Evolutionary conservation across 192 early-diverging fungal genomes (phyloP).

Genomic region (Backusella tarrabulga): DNA sequence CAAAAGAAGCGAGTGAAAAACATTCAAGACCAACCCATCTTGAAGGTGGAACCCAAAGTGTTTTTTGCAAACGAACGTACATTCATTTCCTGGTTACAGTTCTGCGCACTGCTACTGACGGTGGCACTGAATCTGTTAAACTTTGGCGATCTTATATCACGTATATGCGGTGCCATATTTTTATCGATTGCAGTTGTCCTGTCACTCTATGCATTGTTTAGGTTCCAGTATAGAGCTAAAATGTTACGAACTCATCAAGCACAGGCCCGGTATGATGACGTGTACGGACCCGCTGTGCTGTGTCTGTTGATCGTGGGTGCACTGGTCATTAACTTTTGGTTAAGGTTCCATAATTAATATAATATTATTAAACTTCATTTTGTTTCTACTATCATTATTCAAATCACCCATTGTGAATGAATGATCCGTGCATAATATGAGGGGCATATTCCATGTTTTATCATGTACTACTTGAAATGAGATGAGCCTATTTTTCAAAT

Average conservation of each 20-base stretch:
- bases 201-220: conserved; percentile 17
- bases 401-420: no score
- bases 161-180: conserved; percentile 57
- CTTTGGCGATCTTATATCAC: conserved; percentile 57
- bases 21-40: conserved; percentile 3
- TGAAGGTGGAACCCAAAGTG: conserved; percentile 81
- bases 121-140: conserved; percentile 75
- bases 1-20: background rate
- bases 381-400: background rate
- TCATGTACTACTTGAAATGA: background rate
- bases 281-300: conserved; percentile 68
- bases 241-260: conserved; percentile 46
- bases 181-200: conserved; percentile 18
- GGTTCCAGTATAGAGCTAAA: conserved; percentile 24
- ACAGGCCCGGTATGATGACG: conserved; percentile 62
- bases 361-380: background rate
- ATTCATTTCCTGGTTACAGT: conserved; percentile 82
- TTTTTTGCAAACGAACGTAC: conserved; percentile 90
- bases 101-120: conserved; percentile 65
- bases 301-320: conserved; percentile 69
- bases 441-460: background rate
- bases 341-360: background rate
- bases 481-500: background rate
- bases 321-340: conserved; percentile 31
- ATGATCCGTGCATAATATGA: no score